Conservation (phyloP, 2,329 filamentous ascomycete species). For the Coleophoma eucalyptorum region DNA sequence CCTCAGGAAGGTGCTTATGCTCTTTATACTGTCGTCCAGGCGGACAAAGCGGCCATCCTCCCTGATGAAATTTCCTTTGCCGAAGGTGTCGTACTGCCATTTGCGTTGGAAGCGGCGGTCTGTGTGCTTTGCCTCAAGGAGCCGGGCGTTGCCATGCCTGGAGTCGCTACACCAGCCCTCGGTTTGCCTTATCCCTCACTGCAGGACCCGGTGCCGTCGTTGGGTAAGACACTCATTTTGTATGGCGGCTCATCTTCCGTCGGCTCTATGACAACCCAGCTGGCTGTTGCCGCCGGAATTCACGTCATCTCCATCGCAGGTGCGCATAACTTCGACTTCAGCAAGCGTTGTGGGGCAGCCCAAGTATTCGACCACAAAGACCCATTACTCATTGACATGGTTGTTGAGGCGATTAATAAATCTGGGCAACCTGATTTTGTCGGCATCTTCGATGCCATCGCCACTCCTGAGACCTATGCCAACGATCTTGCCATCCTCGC, state of each 20-base stretch:
- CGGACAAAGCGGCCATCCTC: slow-evolving; percentile 15
- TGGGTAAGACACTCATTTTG: slow-evolving; percentile 34
- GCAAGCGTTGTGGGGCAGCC: slow-evolving; percentile 14
- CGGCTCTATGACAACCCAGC: slow-evolving; percentile 41
- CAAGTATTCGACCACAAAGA: slow-evolving; percentile 22
- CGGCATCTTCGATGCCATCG: slow-evolving; percentile 32
- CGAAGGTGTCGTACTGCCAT: slow-evolving; percentile 24
- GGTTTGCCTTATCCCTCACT: slow-evolving; percentile 18
- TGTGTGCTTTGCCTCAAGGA: slow-evolving; percentile 21
- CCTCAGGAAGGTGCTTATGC: slow-evolving; percentile 25
- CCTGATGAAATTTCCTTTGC: slow-evolving; percentile 25
- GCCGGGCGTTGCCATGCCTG: slow-evolving; percentile 14
- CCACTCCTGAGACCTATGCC: slow-evolving; percentile 20
- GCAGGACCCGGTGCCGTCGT: slow-evolving; percentile 14
- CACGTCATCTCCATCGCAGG: slow-evolving; percentile 40
- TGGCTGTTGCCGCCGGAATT: slow-evolving; percentile 38
- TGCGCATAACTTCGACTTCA: slow-evolving; percentile 15
- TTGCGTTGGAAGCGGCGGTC: slow-evolving; percentile 23
- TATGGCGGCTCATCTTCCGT: slow-evolving; percentile 49
- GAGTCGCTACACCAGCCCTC: slow-evolving; percentile 22
- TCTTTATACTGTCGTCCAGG: slow-evolving; percentile 20
- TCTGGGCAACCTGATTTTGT: slow-evolving; percentile 14
- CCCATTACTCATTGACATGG: slow-evolving; percentile 13
- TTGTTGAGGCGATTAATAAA: slow-evolving; percentile 20
- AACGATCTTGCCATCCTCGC: slow-evolving; percentile 25